Base-by-base conservation (phyloP, 2,329 filamentous ascomycete species). In the Stagonosporopsis cucurbitacearum region DNA sequence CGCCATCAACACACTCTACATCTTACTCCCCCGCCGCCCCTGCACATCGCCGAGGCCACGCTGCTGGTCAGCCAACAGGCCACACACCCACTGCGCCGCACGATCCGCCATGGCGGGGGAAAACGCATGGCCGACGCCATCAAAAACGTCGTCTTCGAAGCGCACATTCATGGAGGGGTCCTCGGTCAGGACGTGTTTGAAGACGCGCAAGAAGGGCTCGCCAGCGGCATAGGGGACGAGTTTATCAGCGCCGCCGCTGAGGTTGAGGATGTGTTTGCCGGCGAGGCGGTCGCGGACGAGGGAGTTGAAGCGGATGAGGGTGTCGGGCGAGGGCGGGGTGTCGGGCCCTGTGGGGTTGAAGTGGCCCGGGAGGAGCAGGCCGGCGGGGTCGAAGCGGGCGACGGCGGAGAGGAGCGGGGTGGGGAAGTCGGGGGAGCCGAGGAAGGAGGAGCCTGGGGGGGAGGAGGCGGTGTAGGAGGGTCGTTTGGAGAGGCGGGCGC, bases 351-450 rank as follows among this genome's bases (percentile, higher is more conserved):
- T 45, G 13, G 69, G 67, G 28, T 68, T 62, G 52, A 72, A 70
- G 9, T 58, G 51, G 7, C 54, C 62, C 0, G 69, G 71, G 5
- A 96, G 87, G 9, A 96, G 76, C 6, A 95, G 78, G 1, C 85
- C 88, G 19, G 88, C 89, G 0, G 94, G 92, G 66, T 99, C 95
- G 56, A 82, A 85, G 50, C 82, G 83, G 20, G 82, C 77, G 26
- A 92, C 84, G 0, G 85, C 82, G 1, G 82, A 76, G 1, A 93
- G 77, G 6, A 97, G 82, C 0, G 86, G 82, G 0, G 76, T 73
- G 0, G 94, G 93, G 66, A 97, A 96, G 68, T 93, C 89, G 35
- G 77, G 78, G 54, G 89, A 92, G 2, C 92, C 91, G 0, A 96
- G 70, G 68, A 98, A 96, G 0, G 82, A 76, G 0, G 79, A 75